Evolutionary conservation across 768 basidiomycete genomes (phyloP), one percentile per base, ranked within the genome.

Genomic region (Fibroporia radiculosa): DNA sequence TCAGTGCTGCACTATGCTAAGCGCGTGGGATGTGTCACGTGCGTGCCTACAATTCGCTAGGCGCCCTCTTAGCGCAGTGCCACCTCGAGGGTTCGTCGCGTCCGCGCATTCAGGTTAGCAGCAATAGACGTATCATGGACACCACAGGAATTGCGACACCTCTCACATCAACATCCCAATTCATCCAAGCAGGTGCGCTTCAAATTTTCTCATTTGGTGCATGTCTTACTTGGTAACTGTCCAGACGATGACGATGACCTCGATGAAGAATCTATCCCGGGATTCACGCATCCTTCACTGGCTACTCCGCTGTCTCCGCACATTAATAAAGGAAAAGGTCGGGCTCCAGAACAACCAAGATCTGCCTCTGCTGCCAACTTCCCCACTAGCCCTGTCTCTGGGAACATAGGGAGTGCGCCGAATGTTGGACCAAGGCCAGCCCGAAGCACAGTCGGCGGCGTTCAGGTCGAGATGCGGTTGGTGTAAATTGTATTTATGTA

Each of bases 381-480:
- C 23, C 48, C 65, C 12, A 42, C 62, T 12, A 62, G 63, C 32
- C 65, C 71, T 1, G 56, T 88, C 13, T 82, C 84, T 0, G 89
- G 89, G 24, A 85, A 80, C 52, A 88, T 91, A 56, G 78, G 80
- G 11, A 78, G 56, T 12, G 45, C 73, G 48, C 63, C 73, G 8
- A 60, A 66, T 44, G 68, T 60, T 26, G 56, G 67, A 1, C 57
- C 67, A 16, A 67, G 67, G 23, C 51, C 78, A 12, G 61, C 74
- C 25, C 72, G 84, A 44, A 75, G 79, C 56, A 85, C 72, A 2
- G 69, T 93, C 10, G 92, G 89, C n/a, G 92, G 91, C 18, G 73
- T 96, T 38, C 80, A 77, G 54, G 81, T 92, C 2, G 93, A 98
- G 66, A 89, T 88, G 40, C 78, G 93, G 88, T 88, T 62, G 35